Evolutionary conservation across 2,329 filamentous ascomycete species (phyloP), one percentile per base, ranked within the genome.

Genomic region (Herpotrichia juniperi): DNA sequence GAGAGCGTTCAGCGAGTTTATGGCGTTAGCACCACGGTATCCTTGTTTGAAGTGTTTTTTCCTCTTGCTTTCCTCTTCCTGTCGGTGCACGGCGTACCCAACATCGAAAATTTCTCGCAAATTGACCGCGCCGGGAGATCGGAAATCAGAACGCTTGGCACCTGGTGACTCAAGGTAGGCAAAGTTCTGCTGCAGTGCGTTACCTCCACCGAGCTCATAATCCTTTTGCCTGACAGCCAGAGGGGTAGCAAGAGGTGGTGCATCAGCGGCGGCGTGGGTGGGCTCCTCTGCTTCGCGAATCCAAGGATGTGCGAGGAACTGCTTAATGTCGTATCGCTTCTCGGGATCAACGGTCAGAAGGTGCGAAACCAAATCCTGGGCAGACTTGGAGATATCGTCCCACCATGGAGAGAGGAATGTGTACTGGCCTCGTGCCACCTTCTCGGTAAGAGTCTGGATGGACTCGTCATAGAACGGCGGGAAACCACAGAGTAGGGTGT

Each of bases 341-440:
- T 96, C 91, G 0, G 94, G 94, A 62, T 99, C 92, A 54, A 99
- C 94, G 0, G 91, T 96, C 56, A 99, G 79, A 0, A 99, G 84
- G 73, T 99, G 94, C 4, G 90, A 91, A 51, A 99, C 93, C 9
- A 99, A 80, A 66, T 99, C 93, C 73, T 97, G 91, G 0, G 94
- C 94, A 3, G 91, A 88, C 72, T 94, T 92, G 54, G 93, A 97
- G 56, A 99, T 97, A 52, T 97, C 93, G 63, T 99, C 94, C 94
- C 94, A 99, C 94, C 94, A 99, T 0, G 94, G 94, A 2, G 93
- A 97, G 37, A 99, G 78, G 79, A 99, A 99, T 0, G 94, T 97
- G 73, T 94, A 99, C 77, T 97, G 92, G 43, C 94, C 94, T 67
- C 90, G 88, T 25, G 94, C 94, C 16, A 99, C 94, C 81, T 99